phyloP scores from a whole-genome alignment of 768 basidiomycete species.

The Suillus paluster region DNA sequence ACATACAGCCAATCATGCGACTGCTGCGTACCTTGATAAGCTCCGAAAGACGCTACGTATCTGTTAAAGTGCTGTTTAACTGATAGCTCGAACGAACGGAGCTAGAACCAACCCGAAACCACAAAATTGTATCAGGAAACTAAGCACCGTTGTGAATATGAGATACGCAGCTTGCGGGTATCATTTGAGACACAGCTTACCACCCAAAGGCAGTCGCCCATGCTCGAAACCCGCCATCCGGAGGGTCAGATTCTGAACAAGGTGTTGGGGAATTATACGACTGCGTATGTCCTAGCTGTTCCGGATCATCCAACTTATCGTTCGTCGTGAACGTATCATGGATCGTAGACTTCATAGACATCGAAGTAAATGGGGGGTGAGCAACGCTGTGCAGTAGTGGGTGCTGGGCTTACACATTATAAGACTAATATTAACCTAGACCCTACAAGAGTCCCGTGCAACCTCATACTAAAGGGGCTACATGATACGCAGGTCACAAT shows the following conservation, averaged over 20 bases:
- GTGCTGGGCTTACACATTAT: not conserved
- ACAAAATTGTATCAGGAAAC: slow-evolving; percentile 32
- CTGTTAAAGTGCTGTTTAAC: slow-evolving; percentile 8
- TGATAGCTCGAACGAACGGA: not conserved
- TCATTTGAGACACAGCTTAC: not conserved
- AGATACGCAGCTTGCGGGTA: not conserved
- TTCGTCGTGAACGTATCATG: not conserved
- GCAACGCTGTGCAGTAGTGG: not conserved
- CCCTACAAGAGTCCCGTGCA: not conserved
- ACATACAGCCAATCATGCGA: not conserved
- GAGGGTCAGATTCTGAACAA: not conserved
- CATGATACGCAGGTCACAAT: too few species aligned
- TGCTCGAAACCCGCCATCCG: slow-evolving; percentile 17
- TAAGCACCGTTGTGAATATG: not conserved
- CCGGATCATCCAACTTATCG: not conserved
- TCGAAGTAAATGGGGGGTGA: not conserved
- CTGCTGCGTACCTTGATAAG: slow-evolving; percentile 31
- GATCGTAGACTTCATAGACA: not conserved
- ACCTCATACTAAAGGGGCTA: not conserved
- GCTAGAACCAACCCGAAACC: slow-evolving; percentile 25
- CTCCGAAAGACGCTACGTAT: slow-evolving; percentile 36
- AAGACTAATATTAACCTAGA: not conserved
- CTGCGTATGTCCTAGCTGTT: not conserved
- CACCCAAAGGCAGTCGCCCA: slow-evolving; percentile 17
- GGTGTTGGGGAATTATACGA: not conserved